Evolutionary conservation across 768 basidiomycete species (phyloP).

Genomic region (Naganishia onofrii): DNA sequence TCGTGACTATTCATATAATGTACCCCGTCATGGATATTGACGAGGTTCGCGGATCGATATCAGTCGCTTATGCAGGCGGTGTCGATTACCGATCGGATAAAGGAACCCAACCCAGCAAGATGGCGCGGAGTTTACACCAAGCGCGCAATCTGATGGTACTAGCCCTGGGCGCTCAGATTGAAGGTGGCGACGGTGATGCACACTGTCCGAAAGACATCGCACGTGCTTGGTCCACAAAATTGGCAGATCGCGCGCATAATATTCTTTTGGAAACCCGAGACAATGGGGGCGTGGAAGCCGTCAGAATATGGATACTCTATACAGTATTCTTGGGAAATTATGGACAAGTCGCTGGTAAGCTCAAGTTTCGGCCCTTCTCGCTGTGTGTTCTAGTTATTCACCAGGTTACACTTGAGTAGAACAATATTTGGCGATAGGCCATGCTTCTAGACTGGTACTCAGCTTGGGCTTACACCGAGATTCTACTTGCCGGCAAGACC

Average conservation of each 20-base stretch:
- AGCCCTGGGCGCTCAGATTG: conserved; percentile 31
- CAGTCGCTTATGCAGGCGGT: conserved; percentile 14
- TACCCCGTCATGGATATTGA: conserved; percentile 25
- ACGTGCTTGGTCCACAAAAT: conserved; percentile 19
- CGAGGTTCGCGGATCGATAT: conserved; percentile 23
- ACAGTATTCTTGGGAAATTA: conserved; percentile 25
- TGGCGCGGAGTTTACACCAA: background rate
- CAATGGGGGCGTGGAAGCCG: conserved; percentile 17
- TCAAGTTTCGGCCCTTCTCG: background rate
- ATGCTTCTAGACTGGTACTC: conserved; percentile 11
- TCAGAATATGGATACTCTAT: conserved; percentile 23
- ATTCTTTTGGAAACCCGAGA: conserved; percentile 4
- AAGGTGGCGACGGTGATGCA: conserved; percentile 30
- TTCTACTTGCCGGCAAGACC: conserved; percentile 16
- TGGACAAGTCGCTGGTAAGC: conserved; percentile 27
- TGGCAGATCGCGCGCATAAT: conserved; percentile 14
- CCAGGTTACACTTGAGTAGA: background rate
- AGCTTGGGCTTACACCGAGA: conserved; percentile 24
- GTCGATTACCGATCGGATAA: conserved; percentile 7
- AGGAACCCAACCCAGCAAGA: background rate
- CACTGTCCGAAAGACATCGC: conserved; percentile 28
- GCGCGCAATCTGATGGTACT: conserved; percentile 27
- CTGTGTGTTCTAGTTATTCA: background rate
- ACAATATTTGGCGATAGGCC: conserved; percentile 25
- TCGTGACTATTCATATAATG: conserved; percentile 10